These are phyloP conservation scores for Anethum foeniculum DNA, from an alignment of 140 eudicot species.

Conservation along the genomic window DNA sequence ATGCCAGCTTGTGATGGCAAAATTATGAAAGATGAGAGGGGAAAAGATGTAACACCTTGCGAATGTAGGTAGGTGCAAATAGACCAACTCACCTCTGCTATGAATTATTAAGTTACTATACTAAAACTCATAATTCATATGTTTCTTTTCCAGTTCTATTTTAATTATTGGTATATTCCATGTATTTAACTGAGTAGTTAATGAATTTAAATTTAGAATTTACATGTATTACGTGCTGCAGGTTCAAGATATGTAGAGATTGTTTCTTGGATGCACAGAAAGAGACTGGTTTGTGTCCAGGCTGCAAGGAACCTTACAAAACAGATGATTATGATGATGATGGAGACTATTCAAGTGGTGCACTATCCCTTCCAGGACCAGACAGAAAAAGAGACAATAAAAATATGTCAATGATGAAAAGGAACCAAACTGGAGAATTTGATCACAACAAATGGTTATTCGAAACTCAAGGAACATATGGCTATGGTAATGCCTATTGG, in stretches of 20 bases:
- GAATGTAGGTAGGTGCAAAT: constrained; percentile 55
- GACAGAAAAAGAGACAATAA: constrained; percentile 25
- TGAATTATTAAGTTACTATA: not conserved
- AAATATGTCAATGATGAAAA: constrained; percentile 46
- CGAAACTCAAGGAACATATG: constrained; percentile 86
- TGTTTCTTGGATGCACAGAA: constrained; percentile 80
- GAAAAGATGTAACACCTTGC: constrained; percentile 60
- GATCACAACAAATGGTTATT: constrained; percentile 83
- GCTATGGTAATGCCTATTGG: constrained; percentile 90
- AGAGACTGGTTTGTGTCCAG: constrained; percentile 70
- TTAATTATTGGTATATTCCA: not conserved
- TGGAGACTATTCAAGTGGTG: constrained; percentile 31
- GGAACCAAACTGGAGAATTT: constrained; percentile 63
- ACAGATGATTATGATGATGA: constrained; percentile 45
- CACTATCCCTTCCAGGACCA: constrained; percentile 52
- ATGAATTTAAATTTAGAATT: not conserved
- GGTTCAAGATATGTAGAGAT: constrained; percentile 85
- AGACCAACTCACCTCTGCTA: not conserved
- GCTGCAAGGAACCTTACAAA: constrained; percentile 80
- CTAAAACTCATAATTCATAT: not conserved
- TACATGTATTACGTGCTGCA: constrained; percentile 2
- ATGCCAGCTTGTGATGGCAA: constrained; percentile 89
- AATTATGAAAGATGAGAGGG: constrained; percentile 73
- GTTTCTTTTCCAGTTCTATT: not conserved
- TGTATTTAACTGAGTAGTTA: not conserved